Evolutionary conservation across 768 basidiomycete species (phyloP).

Genomic region (Asterophora lycoperdoides): DNA sequence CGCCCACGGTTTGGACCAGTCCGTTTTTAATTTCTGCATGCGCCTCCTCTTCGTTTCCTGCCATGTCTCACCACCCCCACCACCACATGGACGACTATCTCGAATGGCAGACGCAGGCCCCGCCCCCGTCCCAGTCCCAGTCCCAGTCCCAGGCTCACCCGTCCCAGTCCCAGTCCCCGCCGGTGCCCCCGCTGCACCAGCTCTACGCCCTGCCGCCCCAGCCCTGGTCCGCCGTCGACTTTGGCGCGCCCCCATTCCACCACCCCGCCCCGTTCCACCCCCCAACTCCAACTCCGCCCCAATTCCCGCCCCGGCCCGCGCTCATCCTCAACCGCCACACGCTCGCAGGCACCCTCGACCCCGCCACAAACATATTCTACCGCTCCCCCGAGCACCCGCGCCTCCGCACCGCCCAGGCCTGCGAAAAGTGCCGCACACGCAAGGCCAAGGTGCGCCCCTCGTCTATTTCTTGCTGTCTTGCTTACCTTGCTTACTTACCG

Average conservation of each 20-base stretch:
- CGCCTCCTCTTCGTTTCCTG: slow-evolving; percentile 1
- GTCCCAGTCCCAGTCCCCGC: background rate
- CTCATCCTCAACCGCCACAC: background rate
- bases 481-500: background rate
- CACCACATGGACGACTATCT: background rate
- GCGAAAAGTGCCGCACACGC: slow-evolving; percentile 66
- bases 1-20: slow-evolving; percentile 18
- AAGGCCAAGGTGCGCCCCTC: slow-evolving; percentile 69
- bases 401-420: slow-evolving; percentile 68
- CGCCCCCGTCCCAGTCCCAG: background rate
- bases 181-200: background rate
- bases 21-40: slow-evolving; percentile 23
- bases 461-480: slow-evolving; percentile 1
- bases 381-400: slow-evolving; percentile 60
- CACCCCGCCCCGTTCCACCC: too few relatives aligned
- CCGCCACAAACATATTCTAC: slow-evolving; percentile 62
- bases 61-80: slow-evolving; percentile 10
- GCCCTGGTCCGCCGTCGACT: too few relatives aligned
- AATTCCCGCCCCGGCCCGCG: background rate
- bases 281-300: background rate
- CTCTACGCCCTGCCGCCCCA: background rate
- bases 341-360: slow-evolving; percentile 61
- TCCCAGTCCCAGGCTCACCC: background rate
- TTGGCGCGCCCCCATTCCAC: too few relatives aligned
- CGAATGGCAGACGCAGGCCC: background rate